Base-by-base conservation (phyloP, 2,329 filamentous ascomycete genomes). In the Phyllosticta capitalensis region DNA sequence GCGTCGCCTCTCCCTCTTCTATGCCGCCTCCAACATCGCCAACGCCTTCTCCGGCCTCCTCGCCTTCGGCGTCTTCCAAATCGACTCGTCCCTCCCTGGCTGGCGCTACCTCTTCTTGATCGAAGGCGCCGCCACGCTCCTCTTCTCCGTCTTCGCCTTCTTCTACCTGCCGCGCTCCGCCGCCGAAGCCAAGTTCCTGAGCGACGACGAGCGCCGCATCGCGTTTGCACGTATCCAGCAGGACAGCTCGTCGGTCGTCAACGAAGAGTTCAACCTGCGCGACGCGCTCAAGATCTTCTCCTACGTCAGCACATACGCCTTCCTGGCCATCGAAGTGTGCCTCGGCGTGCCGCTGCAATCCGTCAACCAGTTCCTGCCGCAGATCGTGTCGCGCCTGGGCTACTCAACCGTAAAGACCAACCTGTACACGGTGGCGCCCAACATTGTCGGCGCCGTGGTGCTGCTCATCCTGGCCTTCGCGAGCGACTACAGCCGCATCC, bases 381-480 rank as follows among this genome's bases (percentile, higher is more conserved):
- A 83, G 62, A 85, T 85, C 62, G 76, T 84, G 20, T 70, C 69
- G 3, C 71, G 79, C 2, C 72, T 84, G 3, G 78, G 78, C 9
- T 83, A 81, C 67, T 64, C 69, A 54, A 79, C 76, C n/a, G 78
- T 84, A 62, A 83, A 83, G 66, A 91, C 88, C 0, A 92, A 94
- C 66, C 78, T 92, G 0, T 91, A 89, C 73, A 92, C 89, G 0
- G 88, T 92, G 0, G 89, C 89, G 0, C 89, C 89, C 1, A 92
- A 92, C 66, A 80, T 90, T 52, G 83, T 83, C 0, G 89, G 89
- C 1, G 87, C 88, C 0, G 81, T 82, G 0, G 85, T 90, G 79
- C 76, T 92, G 2, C 76, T 92, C 0, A 73, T 91, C 14, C 76
- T 92, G 0, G 88, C 87, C 0, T 92, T 90, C 65, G 72, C 80